Base-by-base conservation (phyloP, 495 filamentous ascomycete species). In the Trichoderma parareesei region DNA sequence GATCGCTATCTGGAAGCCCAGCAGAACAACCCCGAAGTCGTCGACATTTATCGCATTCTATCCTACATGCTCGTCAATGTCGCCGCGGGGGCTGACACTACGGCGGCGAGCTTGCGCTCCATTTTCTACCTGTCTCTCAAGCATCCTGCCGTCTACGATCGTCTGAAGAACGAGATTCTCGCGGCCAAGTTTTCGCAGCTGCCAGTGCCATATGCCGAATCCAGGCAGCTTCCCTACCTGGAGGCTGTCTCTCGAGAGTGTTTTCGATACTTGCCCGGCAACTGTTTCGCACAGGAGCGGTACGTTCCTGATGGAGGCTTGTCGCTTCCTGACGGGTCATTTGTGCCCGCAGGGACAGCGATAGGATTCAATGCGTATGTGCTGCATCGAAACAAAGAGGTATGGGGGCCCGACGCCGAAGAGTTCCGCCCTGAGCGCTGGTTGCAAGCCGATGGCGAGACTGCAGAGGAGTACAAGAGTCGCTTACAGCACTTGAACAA, bases 331-430 rank as follows among this genome's bases (percentile, higher is more conserved):
- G 79, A 85, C 61, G 81, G 82, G 4, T 70, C 75, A 1, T 79
- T 78, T 67, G 75, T 88, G 62, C 85, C 85, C 0, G 79, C 74
- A 2, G 80, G 79, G 20, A 80, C 76, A 0, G 67, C 74, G 2
- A 69, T 89, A 35, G 82, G 82, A 0, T 77, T 79, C 60, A 85
- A 84, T 68, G 79, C 82, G 0, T 85, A 81, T 72, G 79, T 85
- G 60, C 63, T 84, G 46, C 80, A 81, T 62, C 76, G 84, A 1
- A 77, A 85, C 57, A 75, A 74, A 66, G 75, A 73, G 0, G 66
- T 80, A 35, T 85, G 73, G 60, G 83, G 84, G 0, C 66, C 73
- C 0, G 81, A 87, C 62, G 74, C 76, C 2, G 76, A 80, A 7
- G 63, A 65, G 1, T 87, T 84, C 69, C 72, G 75, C 8, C 83